Conservation (phyloP, 495 filamentous ascomycete species). For the Annulohypoxylon bovei region DNA sequence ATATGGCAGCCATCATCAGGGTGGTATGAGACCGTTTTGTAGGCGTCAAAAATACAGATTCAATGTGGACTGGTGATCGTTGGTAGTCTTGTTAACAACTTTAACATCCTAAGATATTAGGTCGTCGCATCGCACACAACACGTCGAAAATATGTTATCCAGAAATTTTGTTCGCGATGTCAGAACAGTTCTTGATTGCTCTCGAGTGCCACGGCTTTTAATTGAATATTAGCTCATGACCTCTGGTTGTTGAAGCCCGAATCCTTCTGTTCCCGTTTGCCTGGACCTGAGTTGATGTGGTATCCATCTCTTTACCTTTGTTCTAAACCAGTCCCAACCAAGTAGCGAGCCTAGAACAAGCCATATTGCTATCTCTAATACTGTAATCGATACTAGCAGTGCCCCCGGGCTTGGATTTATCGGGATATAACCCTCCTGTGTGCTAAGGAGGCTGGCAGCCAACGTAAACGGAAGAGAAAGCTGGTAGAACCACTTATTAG, state of each 20-base stretch:
- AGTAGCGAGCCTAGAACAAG: not conserved
- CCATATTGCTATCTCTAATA: not conserved
- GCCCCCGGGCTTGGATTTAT: not conserved
- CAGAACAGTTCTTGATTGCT: no score
- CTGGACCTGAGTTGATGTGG: not conserved
- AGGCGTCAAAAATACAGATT: no score
- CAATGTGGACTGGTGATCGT: no score
- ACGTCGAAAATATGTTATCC: no score
- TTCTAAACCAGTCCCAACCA: not conserved
- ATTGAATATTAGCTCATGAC: not conserved
- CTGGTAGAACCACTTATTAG: not conserved
- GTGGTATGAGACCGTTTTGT: no score
- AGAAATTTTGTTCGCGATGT: no score
- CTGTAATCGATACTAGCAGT: not conserved
- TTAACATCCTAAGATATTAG: no score
- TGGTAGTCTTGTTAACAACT: no score
- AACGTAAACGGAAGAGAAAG: not conserved
- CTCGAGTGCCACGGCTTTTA: no score
- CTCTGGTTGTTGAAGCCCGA: not conserved
- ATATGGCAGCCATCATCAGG: no score
- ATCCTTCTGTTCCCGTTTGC: not conserved
- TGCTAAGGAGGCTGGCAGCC: constrained; percentile 5
- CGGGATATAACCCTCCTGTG: constrained; percentile 1
- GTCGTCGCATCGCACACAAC: no score
- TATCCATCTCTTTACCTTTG: not conserved